Percentiles rank a stretch among this genome's conserved stretches.
Conservation (phyloP, 2,329 filamentous ascomycete species). For the Colletotrichum tanaceti region DNA sequence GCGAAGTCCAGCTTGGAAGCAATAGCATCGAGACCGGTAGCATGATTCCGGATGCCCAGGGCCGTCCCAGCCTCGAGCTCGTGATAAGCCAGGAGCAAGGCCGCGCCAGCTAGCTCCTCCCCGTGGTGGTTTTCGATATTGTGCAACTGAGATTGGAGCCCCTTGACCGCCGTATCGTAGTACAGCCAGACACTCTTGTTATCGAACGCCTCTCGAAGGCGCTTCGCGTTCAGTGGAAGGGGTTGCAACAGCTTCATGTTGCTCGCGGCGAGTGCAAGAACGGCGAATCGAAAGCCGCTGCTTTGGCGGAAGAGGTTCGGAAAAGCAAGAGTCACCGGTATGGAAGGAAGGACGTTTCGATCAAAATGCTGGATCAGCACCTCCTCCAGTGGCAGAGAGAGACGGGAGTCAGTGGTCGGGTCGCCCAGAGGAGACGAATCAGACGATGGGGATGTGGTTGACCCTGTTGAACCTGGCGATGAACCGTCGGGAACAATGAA, state of each 20-base stretch:
- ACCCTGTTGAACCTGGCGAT: neutral
- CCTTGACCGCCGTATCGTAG: conserved; percentile 28
- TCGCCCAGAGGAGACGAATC: conserved; percentile 8
- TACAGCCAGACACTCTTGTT: conserved; percentile 21
- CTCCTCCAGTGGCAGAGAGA: conserved; percentile 23
- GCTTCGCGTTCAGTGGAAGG: conserved; percentile 7
- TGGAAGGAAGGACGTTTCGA: conserved; percentile 14
- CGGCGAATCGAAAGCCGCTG: conserved; percentile 25
- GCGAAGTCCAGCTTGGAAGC: conserved; percentile 30
- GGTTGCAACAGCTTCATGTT: conserved; percentile 13
- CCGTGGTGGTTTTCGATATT: neutral
- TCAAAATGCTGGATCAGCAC: conserved; percentile 29
- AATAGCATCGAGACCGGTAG: conserved; percentile 24
- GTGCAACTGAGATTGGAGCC: conserved; percentile 13
- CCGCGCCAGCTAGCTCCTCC: conserved; percentile 29
- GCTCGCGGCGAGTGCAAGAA: conserved; percentile 27
- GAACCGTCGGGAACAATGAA: conserved; percentile 16
- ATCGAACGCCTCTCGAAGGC: conserved; percentile 4
- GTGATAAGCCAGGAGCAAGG: conserved; percentile 29
- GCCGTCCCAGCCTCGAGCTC: conserved; percentile 29
- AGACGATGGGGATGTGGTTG: neutral
- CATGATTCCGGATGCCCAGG: conserved; percentile 23
- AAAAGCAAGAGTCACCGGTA: conserved; percentile 25
- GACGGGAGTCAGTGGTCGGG: conserved; percentile 4
- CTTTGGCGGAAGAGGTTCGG: conserved; percentile 23